Evolutionary conservation across 192 early-diverging fungal species (phyloP), one percentile per base, ranked within the genome.

Genomic region (Coemansia sp.): DNA sequence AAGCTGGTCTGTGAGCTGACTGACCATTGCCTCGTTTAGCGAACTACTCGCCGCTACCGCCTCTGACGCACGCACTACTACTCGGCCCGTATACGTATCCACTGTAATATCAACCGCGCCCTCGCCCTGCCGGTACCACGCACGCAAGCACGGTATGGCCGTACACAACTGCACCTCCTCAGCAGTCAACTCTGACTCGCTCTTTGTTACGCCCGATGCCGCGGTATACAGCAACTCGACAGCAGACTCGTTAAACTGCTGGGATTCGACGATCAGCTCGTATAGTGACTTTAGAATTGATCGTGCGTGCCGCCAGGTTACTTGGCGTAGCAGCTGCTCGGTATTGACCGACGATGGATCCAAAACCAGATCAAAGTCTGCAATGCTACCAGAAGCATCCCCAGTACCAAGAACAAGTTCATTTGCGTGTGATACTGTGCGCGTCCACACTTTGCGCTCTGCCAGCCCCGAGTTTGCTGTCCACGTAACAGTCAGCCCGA

Each of bases 81-180:
- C 27, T 1, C 72, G 69, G 4, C 79, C 79, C 3, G 79, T 72
- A 25, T 57, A 69, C 2, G 60, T 57, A 21, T 81, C 79, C 6
- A 81, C 70, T 1, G 67, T 61, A 16, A 81, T 68, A 41, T 81
- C 79, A 9, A 81, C 74, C 2, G 79, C 79, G 9, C 79, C 74
- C 38, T 81, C 74, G 31, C 29, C 59, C 39, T 64, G 53, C 6
- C 79, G 58, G 58, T 76, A 81, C 79, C 79, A 81, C n/a, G 70
- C 79, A 2, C 79, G 79, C 56, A 81, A 60, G 4, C 58, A 57
- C 3, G 79, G 79, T 4, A 71, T 49, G 6, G 65, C 58, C 4
- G 63, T 60, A 22, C 64, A 65, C 41, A 31, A 16, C 6, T 16
- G 55, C 8, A 41, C 51, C 14, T 74, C 77, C 6, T 53, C 54